A percentile compares a stretch with the other conserved stretches of the same genome.
phyloP scores from a whole-genome alignment of 176 grass and related monocot genomes.

The Ampelocalamus luodianensis region DNA sequence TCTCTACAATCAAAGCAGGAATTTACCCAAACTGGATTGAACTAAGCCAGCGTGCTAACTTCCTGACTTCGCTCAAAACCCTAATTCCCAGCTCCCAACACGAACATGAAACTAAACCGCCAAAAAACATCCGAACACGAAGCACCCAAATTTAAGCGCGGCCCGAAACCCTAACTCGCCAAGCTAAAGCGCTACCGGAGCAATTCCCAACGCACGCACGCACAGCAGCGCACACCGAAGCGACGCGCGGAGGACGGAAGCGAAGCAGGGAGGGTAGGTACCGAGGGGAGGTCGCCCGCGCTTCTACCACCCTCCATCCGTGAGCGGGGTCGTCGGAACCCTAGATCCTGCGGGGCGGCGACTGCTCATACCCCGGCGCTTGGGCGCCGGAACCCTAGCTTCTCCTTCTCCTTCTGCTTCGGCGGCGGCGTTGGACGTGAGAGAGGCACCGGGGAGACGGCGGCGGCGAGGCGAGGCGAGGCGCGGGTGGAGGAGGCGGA shows the following conservation, averaged over 20 bases:
- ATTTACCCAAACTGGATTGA: not conserved
- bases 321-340: constrained; percentile 82
- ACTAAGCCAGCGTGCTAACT: not conserved
- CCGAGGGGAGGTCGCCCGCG: constrained; percentile 66
- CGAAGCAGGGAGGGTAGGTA: constrained; percentile 36
- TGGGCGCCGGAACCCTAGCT: constrained; percentile 70
- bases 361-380: constrained; percentile 70
- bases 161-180: constrained; percentile 39
- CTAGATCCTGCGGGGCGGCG: constrained; percentile 81
- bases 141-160: constrained; percentile 21
- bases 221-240: not conserved
- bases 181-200: not conserved
- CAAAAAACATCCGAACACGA: not conserved
- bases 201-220: not conserved
- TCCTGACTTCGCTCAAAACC: constrained; percentile 39
- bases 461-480: not conserved
- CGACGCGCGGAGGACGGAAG: not conserved
- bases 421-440: not conserved
- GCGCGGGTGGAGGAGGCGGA: constrained; percentile 11
- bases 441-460: not conserved
- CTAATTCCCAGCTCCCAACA: constrained; percentile 37
- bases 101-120: not conserved
- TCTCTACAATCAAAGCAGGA: constrained; percentile 5
- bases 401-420: not conserved
- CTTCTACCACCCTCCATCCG: constrained; percentile 99